phyloP scores from a whole-genome alignment of 2,329 filamentous ascomycete species.

The Penicillium sp. region DNA sequence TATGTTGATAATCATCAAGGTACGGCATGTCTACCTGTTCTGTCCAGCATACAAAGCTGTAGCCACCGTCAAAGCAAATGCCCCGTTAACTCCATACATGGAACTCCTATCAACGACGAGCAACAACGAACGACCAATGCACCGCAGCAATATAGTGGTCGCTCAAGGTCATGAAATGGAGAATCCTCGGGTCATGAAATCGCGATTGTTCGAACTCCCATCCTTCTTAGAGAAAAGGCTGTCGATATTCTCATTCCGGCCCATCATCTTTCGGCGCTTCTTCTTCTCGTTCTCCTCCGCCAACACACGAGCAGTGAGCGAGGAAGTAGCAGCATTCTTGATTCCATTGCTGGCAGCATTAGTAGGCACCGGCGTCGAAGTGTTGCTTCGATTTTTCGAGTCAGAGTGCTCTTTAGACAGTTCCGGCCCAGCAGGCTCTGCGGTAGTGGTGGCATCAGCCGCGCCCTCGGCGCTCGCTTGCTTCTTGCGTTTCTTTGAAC shows the following conservation, averaged over 20 bases:
- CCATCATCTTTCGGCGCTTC: slow-evolving; percentile 70
- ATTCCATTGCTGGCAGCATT: slow-evolving; percentile 56
- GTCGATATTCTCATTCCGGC: slow-evolving; percentile 54
- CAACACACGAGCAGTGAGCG: slow-evolving; percentile 78
- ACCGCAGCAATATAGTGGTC: slow-evolving; percentile 47
- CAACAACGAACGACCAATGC: slow-evolving; percentile 28
- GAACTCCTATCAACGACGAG: too few species aligned
- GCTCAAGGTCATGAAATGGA: slow-evolving; percentile 57
- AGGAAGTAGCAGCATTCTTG: slow-evolving; percentile 83
- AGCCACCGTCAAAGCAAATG: background rate
- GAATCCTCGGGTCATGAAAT: slow-evolving; percentile 60
- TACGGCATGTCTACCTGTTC: background rate
- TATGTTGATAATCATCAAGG: slow-evolving; percentile 2
- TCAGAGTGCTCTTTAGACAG: slow-evolving; percentile 20
- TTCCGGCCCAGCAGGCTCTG: slow-evolving; percentile 35
- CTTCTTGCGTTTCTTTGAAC: slow-evolving; percentile 72
- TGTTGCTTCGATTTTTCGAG: slow-evolving; percentile 26
- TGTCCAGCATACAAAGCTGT: background rate
- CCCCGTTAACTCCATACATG: background rate
- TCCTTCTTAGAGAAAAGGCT: slow-evolving; percentile 52
- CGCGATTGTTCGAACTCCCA: slow-evolving; percentile 43
- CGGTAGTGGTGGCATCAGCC: slow-evolving; percentile 30
- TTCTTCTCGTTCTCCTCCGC: slow-evolving; percentile 80
- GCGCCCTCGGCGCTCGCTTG: slow-evolving; percentile 46
- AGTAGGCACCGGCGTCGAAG: slow-evolving; percentile 34